A percentile compares a stretch with the other conserved stretches of the same genome.
Conservation (phyloP, 306 rosid species). For the Sindora glabra region DNA sequence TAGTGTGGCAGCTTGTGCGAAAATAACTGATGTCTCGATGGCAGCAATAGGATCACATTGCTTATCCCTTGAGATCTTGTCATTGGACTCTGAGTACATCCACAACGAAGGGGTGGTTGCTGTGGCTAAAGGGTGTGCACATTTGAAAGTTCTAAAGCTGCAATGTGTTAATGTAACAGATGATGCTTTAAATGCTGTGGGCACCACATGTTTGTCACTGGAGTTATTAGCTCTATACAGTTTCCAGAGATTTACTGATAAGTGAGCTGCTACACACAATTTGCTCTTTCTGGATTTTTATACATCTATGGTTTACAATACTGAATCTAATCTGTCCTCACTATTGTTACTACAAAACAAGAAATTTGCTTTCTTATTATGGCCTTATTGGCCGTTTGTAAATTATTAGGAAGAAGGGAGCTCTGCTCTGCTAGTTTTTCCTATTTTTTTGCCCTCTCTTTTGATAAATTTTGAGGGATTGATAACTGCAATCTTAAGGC, state of each 20-base stretch:
- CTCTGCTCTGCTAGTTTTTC: background rate
- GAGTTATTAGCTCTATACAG: conserved; percentile 74
- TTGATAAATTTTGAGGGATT: background rate
- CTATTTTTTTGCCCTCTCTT: background rate
- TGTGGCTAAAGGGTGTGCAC: conserved; percentile 69
- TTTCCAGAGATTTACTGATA: conserved; percentile 81
- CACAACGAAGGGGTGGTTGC: conserved; percentile 74
- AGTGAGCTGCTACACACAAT: conserved; percentile 35
- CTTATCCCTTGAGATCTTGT: conserved; percentile 53
- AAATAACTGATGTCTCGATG: conserved; percentile 70
- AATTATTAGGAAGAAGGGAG: conserved; percentile 2
- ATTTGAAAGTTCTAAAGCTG: conserved; percentile 73
- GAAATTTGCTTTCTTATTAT: background rate
- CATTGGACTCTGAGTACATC: conserved; percentile 80
- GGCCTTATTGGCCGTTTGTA: background rate
- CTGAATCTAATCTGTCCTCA: background rate
- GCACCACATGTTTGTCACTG: conserved; percentile 48
- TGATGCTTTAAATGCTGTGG: conserved; percentile 81
- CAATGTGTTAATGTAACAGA: conserved; percentile 82
- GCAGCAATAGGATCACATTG: conserved; percentile 77
- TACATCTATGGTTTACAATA: conserved; percentile 1
- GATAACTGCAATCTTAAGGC: background rate
- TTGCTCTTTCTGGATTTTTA: background rate
- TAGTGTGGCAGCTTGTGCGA: conserved; percentile 88
- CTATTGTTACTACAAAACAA: too few species aligned